Evolutionary conservation across 2,329 filamentous ascomycete genomes (phyloP).

Genomic region (Fusarium xylarioides): DNA sequence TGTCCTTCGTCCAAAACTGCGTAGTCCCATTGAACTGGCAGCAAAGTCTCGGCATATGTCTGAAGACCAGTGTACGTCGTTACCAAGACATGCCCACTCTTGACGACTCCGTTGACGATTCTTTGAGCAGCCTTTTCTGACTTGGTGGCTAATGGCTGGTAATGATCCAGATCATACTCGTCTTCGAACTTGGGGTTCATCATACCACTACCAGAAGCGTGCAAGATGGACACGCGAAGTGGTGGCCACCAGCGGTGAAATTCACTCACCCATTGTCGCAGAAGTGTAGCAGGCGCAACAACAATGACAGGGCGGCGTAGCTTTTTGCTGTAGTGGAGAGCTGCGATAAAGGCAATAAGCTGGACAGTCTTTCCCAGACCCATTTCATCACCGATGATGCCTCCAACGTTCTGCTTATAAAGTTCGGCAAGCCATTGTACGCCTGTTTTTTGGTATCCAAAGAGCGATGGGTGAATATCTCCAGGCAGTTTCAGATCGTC

Average conservation of each 20-base stretch:
- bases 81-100: slow-evolving; percentile 90
- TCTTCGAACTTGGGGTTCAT: slow-evolving; percentile 76
- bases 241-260: slow-evolving; percentile 99
- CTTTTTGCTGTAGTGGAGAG: slow-evolving; percentile 89
- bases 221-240: slow-evolving; percentile 92
- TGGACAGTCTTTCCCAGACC: slow-evolving; percentile 92
- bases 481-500: slow-evolving; percentile 84
- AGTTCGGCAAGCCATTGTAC: slow-evolving; percentile 97
- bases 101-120: slow-evolving; percentile 83
- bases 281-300: slow-evolving; percentile 91
- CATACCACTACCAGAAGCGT: slow-evolving; percentile 97
- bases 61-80: slow-evolving; percentile 97
- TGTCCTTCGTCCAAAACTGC: slow-evolving; percentile 96
- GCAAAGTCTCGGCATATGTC: slow-evolving; percentile 84
- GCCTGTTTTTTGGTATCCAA: slow-evolving; percentile 96
- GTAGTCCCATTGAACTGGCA: slow-evolving; percentile 89
- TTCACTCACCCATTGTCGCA: slow-evolving; percentile 98
- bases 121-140: slow-evolving; percentile 72
- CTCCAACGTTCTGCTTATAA: slow-evolving; percentile 87
- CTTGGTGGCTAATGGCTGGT: slow-evolving; percentile 46
- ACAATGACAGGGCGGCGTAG: slow-evolving; percentile 87
- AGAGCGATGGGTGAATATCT: slow-evolving; percentile 90
- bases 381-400: slow-evolving; percentile 98
- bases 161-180: slow-evolving; percentile 59
- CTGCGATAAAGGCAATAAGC: slow-evolving; percentile 81